Base-by-base conservation (phyloP, 305 asterid genomes). In the Plantago coronopus region DNA sequence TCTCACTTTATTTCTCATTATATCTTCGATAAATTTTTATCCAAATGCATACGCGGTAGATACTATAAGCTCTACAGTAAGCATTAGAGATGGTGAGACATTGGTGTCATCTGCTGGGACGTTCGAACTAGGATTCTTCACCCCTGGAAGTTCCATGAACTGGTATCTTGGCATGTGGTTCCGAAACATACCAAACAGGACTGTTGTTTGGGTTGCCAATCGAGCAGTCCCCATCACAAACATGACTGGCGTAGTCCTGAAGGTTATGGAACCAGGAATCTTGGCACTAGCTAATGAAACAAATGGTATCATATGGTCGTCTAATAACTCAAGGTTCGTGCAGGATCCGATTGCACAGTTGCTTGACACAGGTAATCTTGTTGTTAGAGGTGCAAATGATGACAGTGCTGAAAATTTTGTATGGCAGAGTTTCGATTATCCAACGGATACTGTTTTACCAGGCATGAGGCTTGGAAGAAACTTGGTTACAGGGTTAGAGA, bases 381-480 rank as follows among this genome's bases (percentile, higher is more conserved):
- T 63, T 7, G 9, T 63, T 38, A 20, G 49, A 17, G 68, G 38
- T 16, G 63, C 48, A 17, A 21, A 44, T 21, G 62, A 64, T 19
- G 46, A 45, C 11, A 38, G 49, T 17, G 55, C 63, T 12, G 69
- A 55, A 25, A 54, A 64, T 23, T 64, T 19, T 20, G 34, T 18
- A 2, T 63, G 67, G 67, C 59, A 63, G 67, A 50, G 67, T 31
- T 63, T 63, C 13, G 61, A 53, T 25, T 19, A 64, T 23, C 69
- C 54, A 6, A 64, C 70, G 1, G 70, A 65, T 48, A 65, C 70
- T 13, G 16, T 7, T 22, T 27, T 65, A 17, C 20, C 58, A 15
- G 64, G 57, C 1, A 65, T 65, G 70, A 12, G 8, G 14, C 14
- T 65, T 3, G 70, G 70, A 1, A 1, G 21, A 18, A 58, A 66